Evolutionary conservation across 129 eudicot species (phyloP).

Genomic region (Chrysanthemum lavandulifolium): DNA sequence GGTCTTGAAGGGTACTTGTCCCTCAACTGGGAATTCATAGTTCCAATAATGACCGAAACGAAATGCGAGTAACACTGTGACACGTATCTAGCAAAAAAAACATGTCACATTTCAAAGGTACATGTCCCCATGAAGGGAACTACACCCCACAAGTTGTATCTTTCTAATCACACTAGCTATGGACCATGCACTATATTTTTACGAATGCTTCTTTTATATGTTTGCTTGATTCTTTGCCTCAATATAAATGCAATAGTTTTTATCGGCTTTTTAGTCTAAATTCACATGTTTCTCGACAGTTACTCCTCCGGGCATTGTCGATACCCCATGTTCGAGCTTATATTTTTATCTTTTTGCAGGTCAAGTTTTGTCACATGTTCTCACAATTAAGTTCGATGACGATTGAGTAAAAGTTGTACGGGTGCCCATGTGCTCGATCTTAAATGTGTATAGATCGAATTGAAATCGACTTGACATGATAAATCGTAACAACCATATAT

Average conservation of each 20-base stretch:
- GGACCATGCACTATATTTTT: constrained; percentile 16
- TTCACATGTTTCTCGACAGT: neutral
- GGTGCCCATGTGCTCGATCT: no score
- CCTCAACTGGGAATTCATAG: constrained; percentile 12
- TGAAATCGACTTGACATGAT: no score
- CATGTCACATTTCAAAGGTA: constrained; percentile 20
- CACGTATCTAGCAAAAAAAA: constrained; percentile 10
- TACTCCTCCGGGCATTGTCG: neutral
- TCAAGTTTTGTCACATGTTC: neutral
- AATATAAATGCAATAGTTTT: neutral
- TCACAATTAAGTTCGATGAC: neutral
- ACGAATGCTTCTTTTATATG: neutral
- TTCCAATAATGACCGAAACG: constrained; percentile 2
- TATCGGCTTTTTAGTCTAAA: no score
- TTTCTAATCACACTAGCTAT: neutral
- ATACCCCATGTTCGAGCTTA: neutral
- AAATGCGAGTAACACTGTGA: neutral
- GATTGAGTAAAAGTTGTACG: neutral
- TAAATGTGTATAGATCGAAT: no score
- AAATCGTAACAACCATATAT: no score
- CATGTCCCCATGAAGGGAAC: constrained; percentile 27
- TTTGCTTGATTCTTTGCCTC: constrained; percentile 2
- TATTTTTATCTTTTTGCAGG: neutral
- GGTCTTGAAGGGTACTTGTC: constrained; percentile 4
- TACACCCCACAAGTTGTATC: constrained; percentile 15